A percentile compares a stretch with the other conserved stretches of the same genome.
These are phyloP conservation scores for Thielaviopsis populi DNA, from an alignment of 2,329 filamentous ascomycete species.

Conservation along the genomic window DNA sequence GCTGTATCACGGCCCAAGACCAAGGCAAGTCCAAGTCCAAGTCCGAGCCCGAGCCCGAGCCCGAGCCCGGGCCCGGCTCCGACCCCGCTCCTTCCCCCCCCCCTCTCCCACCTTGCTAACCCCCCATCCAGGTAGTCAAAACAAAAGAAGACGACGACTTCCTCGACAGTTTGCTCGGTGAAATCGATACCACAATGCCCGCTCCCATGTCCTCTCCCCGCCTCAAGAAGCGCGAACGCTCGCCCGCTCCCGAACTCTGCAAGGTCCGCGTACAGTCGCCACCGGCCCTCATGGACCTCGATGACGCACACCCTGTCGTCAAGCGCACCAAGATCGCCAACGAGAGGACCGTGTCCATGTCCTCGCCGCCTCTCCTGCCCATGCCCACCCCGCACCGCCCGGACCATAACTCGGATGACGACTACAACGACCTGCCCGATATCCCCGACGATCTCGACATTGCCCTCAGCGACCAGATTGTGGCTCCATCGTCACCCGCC, in stretches of 20 bases:
- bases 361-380: constrained; percentile 27
- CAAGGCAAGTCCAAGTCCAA: constrained; percentile 44
- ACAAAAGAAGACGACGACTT: constrained; percentile 85
- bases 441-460: constrained; percentile 51
- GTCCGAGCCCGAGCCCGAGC: background rate
- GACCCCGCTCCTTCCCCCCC: no score
- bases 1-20: constrained; percentile 53
- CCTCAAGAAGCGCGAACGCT: constrained; percentile 49
- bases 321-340: constrained; percentile 44
- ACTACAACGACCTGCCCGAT: constrained; percentile 40
- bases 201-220: constrained; percentile 34
- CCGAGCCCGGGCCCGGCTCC: no score
- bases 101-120: no score
- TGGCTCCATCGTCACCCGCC: constrained; percentile 73
- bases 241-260: constrained; percentile 50
- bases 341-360: constrained; percentile 27
- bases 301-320: constrained; percentile 34
- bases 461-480: constrained; percentile 59
- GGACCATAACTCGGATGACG: constrained; percentile 35
- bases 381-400: constrained; percentile 27
- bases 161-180: constrained; percentile 66
- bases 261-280: constrained; percentile 73
- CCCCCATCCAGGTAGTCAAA: constrained; percentile 43
- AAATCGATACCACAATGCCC: constrained; percentile 65
- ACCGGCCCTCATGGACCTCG: constrained; percentile 30